Conservation (phyloP, 176 grass and related monocot genomes). For the Areca catechu region DNA sequence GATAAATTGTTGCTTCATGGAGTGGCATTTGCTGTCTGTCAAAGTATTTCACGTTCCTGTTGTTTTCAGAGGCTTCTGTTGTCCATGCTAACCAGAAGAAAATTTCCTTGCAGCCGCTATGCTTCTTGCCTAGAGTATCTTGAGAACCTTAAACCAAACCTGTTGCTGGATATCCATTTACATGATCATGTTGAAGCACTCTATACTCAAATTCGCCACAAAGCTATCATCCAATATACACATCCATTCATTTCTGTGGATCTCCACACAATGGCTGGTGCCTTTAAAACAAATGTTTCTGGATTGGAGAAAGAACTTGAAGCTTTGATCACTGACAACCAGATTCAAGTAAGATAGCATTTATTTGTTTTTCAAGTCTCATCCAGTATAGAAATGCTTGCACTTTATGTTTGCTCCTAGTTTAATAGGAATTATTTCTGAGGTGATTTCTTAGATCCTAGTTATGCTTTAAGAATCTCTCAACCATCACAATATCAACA, state of each 20-base stretch:
- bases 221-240: conserved; percentile 88
- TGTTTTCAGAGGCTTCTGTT: too few relatives aligned
- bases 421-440: too few relatives aligned
- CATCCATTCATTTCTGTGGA: conserved; percentile 95
- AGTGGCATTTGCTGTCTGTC: too few relatives aligned
- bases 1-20: too few relatives aligned
- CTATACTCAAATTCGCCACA: conserved; percentile 22
- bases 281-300: conserved; percentile 67
- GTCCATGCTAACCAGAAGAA: conserved; percentile 19
- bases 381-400: background rate
- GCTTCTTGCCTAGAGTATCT: conserved; percentile 21
- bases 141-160: conserved; percentile 21
- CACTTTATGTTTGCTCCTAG: background rate
- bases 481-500: too few relatives aligned
- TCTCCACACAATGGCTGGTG: conserved; percentile 79
- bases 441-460: too few relatives aligned
- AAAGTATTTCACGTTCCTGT: too few relatives aligned
- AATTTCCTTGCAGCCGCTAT: conserved; percentile 9
- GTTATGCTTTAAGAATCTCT: too few relatives aligned
- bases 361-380: background rate
- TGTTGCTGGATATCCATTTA: conserved; percentile 20
- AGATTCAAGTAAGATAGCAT: conserved; percentile 58
- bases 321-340: conserved; percentile 66
- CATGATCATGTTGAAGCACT: conserved; percentile 20
- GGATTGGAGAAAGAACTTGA: conserved; percentile 89